Evolutionary conservation across 2,329 filamentous ascomycete genomes (phyloP).

Genomic region (Nemania sp.): DNA sequence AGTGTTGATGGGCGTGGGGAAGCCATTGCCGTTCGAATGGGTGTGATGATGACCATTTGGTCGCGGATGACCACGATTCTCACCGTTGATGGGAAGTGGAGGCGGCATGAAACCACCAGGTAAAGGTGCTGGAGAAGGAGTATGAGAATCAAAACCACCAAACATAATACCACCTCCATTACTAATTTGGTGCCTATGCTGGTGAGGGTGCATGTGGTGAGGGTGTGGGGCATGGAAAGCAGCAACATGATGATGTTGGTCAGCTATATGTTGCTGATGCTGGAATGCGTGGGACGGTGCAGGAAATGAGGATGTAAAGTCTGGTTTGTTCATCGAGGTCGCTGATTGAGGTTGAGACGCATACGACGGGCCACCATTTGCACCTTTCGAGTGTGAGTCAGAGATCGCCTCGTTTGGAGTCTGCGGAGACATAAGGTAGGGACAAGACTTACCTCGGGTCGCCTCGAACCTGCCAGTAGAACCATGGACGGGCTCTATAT

Average conservation of each 20-base stretch:
- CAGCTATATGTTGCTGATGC: constrained; percentile 38
- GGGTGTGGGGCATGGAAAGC: constrained; percentile 42
- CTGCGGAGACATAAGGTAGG: background rate
- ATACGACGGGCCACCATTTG: constrained; percentile 27
- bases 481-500: constrained; percentile 20
- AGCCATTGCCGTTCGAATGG: constrained; percentile 47
- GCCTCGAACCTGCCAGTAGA: constrained; percentile 30
- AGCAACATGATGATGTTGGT: constrained; percentile 41
- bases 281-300: constrained; percentile 39
- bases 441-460: constrained; percentile 30
- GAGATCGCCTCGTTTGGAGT: background rate
- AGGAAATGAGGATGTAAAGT: constrained; percentile 41
- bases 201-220: constrained; percentile 46
- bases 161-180: constrained; percentile 67
- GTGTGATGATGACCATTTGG: constrained; percentile 46
- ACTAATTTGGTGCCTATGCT: constrained; percentile 64
- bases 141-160: constrained; percentile 67
- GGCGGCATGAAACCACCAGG: constrained; percentile 62
- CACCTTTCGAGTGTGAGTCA: constrained; percentile 30
- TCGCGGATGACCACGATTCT: constrained; percentile 43
- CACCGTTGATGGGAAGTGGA: constrained; percentile 51
- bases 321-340: constrained; percentile 38
- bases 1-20: constrained; percentile 46
- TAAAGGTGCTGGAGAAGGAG: constrained; percentile 67
- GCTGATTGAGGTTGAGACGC: constrained; percentile 44